A percentile compares a stretch with the other conserved stretches of the same genome.
phyloP scores from a whole-genome alignment of 169 alveolate species.

The Plasmodium knowlesi region DNA sequence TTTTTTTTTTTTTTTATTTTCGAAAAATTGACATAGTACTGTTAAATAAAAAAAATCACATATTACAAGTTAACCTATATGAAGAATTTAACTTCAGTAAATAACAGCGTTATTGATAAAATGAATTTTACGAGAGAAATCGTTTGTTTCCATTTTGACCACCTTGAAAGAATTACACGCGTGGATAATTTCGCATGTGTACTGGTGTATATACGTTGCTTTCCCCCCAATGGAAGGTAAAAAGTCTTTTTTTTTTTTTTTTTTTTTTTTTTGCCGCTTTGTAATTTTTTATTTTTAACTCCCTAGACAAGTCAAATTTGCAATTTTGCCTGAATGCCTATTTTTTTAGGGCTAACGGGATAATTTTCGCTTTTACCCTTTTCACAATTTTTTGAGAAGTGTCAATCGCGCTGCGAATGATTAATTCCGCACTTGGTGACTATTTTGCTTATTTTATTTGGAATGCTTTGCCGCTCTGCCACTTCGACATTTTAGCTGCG shows the following conservation, averaged over 20 bases:
- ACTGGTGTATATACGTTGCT: not conserved
- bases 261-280: not conserved
- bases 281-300: not conserved
- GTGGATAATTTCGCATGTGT: not conserved
- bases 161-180: not conserved
- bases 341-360: not conserved
- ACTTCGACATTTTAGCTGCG: not conserved
- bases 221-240: not conserved
- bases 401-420: not conserved
- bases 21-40: not conserved
- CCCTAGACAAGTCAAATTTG: not conserved
- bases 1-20: slow-evolving; percentile 28
- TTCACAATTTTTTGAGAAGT: not conserved
- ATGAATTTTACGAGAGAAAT: not conserved
- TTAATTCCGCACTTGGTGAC: not conserved
- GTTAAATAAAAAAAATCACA: not conserved
- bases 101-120: not conserved
- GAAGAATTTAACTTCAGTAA: slow-evolving; percentile 35
- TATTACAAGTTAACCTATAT: not conserved
- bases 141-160: not conserved
- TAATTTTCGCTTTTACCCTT: not conserved
- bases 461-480: not conserved
- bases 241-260: not conserved
- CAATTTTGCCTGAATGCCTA: not conserved
- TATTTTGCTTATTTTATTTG: not conserved